Percentiles rank a stretch among this genome's conserved stretches.
These are phyloP conservation scores for Wickerhamomyces sp. DNA, from an alignment of 1,139 yeast species.

Conservation along the genomic window DNA sequence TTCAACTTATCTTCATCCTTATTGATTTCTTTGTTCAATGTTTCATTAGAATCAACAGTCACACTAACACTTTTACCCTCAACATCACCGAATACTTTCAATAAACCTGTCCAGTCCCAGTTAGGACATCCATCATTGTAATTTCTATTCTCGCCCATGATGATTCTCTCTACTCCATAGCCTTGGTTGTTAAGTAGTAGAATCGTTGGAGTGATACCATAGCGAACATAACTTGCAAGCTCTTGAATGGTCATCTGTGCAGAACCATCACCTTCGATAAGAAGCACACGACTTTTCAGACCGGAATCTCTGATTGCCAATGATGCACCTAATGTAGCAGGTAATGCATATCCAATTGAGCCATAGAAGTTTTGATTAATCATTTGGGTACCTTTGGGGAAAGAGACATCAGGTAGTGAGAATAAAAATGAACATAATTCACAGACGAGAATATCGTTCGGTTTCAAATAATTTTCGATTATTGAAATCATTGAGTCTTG, in stretches of 20 bases:
- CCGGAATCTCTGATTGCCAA: slow-evolving; percentile 58
- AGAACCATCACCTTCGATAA: slow-evolving; percentile 86
- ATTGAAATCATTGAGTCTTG: slow-evolving; percentile 53
- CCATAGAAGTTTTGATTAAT: slow-evolving; percentile 70
- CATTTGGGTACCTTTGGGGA: slow-evolving; percentile 47
- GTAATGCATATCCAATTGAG: slow-evolving; percentile 83
- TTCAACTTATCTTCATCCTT: slow-evolving; percentile 34
- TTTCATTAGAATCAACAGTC: slow-evolving; percentile 30
- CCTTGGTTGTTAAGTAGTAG: slow-evolving; percentile 78
- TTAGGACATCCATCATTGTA: slow-evolving; percentile 74
- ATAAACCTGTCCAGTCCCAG: slow-evolving; percentile 74
- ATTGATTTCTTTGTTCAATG: slow-evolving; percentile 34
- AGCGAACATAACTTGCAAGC: slow-evolving; percentile 60
- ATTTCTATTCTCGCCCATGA: slow-evolving; percentile 67
- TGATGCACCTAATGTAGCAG: slow-evolving; percentile 77
- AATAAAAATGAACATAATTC: slow-evolving; percentile 82
- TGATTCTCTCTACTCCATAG: slow-evolving; percentile 80
- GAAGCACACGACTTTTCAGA: slow-evolving; percentile 49
- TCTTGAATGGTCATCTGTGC: slow-evolving; percentile 91
- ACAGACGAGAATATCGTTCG: slow-evolving; percentile 60
- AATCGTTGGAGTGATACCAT: slow-evolving; percentile 56
- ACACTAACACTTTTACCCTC: slow-evolving; percentile 29
- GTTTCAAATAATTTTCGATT: slow-evolving; percentile 35
- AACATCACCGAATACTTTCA: slow-evolving; percentile 65
- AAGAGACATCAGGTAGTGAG: slow-evolving; percentile 55